Base-by-base conservation (phyloP, 495 filamentous ascomycete genomes). In the Talaromyces nanjingensis region DNA sequence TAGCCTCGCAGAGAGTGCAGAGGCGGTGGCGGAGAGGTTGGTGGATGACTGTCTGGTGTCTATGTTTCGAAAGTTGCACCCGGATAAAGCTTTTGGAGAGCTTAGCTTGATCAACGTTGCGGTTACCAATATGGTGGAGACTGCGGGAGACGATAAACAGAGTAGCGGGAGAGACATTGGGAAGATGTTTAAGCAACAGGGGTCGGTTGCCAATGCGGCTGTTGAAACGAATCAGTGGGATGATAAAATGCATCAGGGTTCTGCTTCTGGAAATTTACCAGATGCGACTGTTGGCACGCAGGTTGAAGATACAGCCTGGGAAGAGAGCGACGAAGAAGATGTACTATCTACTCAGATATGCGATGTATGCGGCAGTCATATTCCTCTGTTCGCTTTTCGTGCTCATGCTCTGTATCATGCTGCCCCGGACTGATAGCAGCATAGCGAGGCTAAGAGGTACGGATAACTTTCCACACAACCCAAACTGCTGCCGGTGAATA, bases 61-160 rank as follows among this genome's bases (percentile, higher is more conserved):
- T 0, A 78, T 96, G 72, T 94, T 97, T 68, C 83, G 84, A 12
- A 86, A 84, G 63, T 76, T 96, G 14, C 87, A 93, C 66, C 85
- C 87, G 0, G 85, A 86, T 65, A 83, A 81, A 63, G 78, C 77
- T 4, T 88, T 85, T 6, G 96, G 90, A 88, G 88, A 91, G 68
- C 75, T 96, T 14, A 89, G 88, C 60, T 71, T 97, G 47, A 75
- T 98, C 59, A 98, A 98, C 69, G 74, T 98, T 14, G 92, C 90
- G 22, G 91, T 91, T 2, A 89, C 90, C 1, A 93, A 96, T 69
- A 93, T 98, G 86, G 80, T 84, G 2, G 83, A 87, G 64, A 81
- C 79, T 20, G 86, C 83, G 2, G 80, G 78, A 1, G 75, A 79
- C 33, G 69, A 76, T 59, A 80, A 80, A 63, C 80, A 79, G 59